Evolutionary conservation across 2,329 filamentous ascomycete species (phyloP), one percentile per base, ranked within the genome.

Genomic region (Chrysoporthe puriensis): DNA sequence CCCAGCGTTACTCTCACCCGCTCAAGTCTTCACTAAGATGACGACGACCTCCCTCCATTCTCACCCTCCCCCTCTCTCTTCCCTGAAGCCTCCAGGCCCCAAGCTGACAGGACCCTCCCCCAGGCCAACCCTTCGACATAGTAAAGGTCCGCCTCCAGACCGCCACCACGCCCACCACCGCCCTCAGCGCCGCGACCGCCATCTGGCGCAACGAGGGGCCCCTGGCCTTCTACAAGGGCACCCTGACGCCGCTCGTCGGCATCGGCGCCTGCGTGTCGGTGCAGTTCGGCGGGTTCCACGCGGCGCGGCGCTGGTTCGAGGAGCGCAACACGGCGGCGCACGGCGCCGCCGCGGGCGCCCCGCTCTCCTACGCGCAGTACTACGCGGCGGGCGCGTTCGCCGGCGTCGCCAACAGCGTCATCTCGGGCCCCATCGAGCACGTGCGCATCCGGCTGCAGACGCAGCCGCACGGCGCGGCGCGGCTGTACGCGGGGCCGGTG

Each of bases 251-350:
- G 0, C 85, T 99, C 66, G 88, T 99, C 67, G 96, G 96, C 73
- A 98, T 99, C 76, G 96, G 96, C 73, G 96, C 96, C 73, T 99
- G 96, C 79, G 94, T 96, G 58, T 97, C 94, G n/a, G 91, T 99
- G 74, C 96, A 99, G 84, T 99, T 99, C 79, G 96, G 94, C 71
- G 96, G 92, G 74, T 99, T 98, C 85, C 94, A 97, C 84, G 90
- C 91, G 76, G 94, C 95, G 9, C 92, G 93, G 69, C 92, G 96
- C 69, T 90, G 87, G 75, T 89, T 99, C 77, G 95, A 98, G 82
- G 83, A 87, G 57, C 85, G 86, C 72, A 97, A 97, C 80, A 77
- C 83, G 70, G 79, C 81, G 71, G 72, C 77, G 79, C 87, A 90
- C 78, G 88, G 88, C 74, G 87, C 88, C 16, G 21, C 84, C 85